phyloP scores from a whole-genome alignment of 495 filamentous ascomycete species.

The Neurospora sp. region DNA sequence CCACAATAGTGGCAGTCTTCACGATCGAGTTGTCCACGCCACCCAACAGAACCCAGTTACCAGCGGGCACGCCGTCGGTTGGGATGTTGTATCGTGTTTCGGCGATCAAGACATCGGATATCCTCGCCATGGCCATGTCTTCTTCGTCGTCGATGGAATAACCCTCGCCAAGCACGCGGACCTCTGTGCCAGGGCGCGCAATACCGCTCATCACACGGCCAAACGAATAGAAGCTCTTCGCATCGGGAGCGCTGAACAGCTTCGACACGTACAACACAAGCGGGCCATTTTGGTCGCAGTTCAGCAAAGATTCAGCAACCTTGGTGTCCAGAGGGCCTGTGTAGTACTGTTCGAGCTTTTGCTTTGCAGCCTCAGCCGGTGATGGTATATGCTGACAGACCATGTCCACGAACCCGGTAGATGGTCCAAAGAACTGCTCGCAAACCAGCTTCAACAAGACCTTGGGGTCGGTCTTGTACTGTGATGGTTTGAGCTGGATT shows the following conservation, averaged over 20 bases:
- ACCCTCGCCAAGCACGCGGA: conserved; percentile 87
- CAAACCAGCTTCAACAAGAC: conserved; percentile 83
- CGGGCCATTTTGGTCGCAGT: conserved; percentile 82
- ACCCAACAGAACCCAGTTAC: conserved; percentile 85
- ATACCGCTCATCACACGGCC: conserved; percentile 92
- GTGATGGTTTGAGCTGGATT: conserved; percentile 79
- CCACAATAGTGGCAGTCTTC: conserved; percentile 93
- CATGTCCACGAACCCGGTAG: conserved; percentile 93
- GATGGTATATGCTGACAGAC: conserved; percentile 83
- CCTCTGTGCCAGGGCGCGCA: conserved; percentile 66
- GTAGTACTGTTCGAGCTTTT: conserved; percentile 75
- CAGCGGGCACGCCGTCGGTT: conserved; percentile 83
- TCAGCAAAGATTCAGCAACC: conserved; percentile 65
- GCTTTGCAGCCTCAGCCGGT: conserved; percentile 65
- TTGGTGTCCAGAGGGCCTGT: conserved; percentile 90
- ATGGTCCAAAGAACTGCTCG: conserved; percentile 83
- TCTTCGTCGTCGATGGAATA: conserved; percentile 97
- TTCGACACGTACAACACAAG: conserved; percentile 87
- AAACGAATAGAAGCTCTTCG: conserved; percentile 76
- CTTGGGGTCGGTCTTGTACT: conserved; percentile 82
- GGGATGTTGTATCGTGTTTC: conserved; percentile 89
- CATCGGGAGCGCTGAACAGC: conserved; percentile 80
- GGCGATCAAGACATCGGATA: conserved; percentile 84
- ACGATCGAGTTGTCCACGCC: conserved; percentile 98
- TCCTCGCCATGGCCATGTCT: conserved; percentile 88